A percentile compares a stretch with the other conserved stretches of the same genome.
Conservation (phyloP, 495 filamentous ascomycete species). For the Thozetella sp. region DNA sequence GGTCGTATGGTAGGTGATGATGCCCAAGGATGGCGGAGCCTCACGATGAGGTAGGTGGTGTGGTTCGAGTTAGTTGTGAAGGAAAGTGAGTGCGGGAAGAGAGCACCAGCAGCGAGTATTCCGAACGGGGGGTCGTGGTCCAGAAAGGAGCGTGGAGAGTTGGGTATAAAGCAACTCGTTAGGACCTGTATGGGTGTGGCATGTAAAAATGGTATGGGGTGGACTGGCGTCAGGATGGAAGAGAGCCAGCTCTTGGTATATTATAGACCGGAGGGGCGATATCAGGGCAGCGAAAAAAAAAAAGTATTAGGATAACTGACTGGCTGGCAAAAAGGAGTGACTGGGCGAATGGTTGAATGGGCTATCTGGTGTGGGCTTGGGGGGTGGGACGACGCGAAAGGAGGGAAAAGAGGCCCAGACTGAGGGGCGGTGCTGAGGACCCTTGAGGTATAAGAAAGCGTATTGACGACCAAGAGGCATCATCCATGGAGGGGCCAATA, state of each 20-base stretch:
- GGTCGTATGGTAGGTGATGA: conserved; percentile 13
- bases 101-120: conserved; percentile 1
- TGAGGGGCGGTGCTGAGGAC: conserved; percentile 43
- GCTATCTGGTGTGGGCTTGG: conserved; percentile 31
- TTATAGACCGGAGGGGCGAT: conserved; percentile 52
- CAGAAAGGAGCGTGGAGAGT: conserved; percentile 47
- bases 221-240: conserved; percentile 41
- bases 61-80: conserved; percentile 9
- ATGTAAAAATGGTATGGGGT: conserved; percentile 25
- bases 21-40: conserved; percentile 22
- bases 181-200: conserved; percentile 11
- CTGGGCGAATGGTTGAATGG: conserved; percentile 34
- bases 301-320: conserved; percentile 22
- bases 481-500: conserved; percentile 33
- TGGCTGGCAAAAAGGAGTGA: conserved; percentile 43
- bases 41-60: conserved; percentile 15
- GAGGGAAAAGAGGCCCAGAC: conserved; percentile 29
- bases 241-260: conserved; percentile 54
- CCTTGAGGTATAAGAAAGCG: conserved; percentile 50
- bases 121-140: conserved; percentile 10
- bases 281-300: conserved; percentile 21
- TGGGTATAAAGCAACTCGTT: conserved; percentile 39
- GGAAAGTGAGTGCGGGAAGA: conserved; percentile 13
- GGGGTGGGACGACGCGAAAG: conserved; percentile 33
- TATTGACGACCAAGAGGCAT: conserved; percentile 31